Evolutionary conservation across 2,329 filamentous ascomycete genomes (phyloP).

Genomic region (Penicillium italicum): DNA sequence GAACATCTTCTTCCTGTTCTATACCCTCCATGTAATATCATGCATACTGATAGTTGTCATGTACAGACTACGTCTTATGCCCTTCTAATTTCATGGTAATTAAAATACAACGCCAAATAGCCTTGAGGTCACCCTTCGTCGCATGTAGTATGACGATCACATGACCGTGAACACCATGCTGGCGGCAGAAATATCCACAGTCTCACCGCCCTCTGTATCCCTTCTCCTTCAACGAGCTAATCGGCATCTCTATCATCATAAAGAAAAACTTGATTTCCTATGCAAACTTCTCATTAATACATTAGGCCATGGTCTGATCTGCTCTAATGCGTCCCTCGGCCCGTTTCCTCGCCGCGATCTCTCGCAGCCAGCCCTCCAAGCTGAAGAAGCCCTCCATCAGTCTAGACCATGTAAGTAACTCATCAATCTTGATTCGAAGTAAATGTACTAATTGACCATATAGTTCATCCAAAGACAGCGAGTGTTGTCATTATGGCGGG

Average conservation of each 20-base stretch:
- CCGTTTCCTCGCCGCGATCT: slow-evolving; percentile 29
- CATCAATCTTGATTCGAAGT: background rate
- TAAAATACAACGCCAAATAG: too few species aligned
- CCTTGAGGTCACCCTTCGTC: too few species aligned
- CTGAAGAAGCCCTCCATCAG: slow-evolving; percentile 37
- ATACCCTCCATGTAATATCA: background rate
- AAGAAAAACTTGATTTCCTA: background rate
- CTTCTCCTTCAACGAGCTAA: background rate
- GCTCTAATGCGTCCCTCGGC: slow-evolving; percentile 30
- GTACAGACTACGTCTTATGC: background rate
- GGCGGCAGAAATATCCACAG: background rate
- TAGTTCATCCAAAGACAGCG: slow-evolving; percentile 45
- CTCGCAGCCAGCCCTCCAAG: slow-evolving; percentile 31
- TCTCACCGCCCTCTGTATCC: background rate
- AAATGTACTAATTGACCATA: background rate
- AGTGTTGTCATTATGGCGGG: slow-evolving; percentile 43
- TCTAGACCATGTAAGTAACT: slow-evolving; percentile 38
- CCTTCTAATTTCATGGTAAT: background rate
- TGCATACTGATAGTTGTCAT: too few species aligned
- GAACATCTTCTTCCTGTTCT: background rate
- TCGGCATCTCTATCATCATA: background rate
- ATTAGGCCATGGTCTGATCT: slow-evolving; percentile 4
- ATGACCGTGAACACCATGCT: background rate
- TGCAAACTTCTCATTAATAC: background rate
- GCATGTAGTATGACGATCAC: background rate